These are phyloP conservation scores for Metschnikowia aberdeeniae DNA, from an alignment of 805 yeast genomes.

Conservation along the genomic window DNA sequence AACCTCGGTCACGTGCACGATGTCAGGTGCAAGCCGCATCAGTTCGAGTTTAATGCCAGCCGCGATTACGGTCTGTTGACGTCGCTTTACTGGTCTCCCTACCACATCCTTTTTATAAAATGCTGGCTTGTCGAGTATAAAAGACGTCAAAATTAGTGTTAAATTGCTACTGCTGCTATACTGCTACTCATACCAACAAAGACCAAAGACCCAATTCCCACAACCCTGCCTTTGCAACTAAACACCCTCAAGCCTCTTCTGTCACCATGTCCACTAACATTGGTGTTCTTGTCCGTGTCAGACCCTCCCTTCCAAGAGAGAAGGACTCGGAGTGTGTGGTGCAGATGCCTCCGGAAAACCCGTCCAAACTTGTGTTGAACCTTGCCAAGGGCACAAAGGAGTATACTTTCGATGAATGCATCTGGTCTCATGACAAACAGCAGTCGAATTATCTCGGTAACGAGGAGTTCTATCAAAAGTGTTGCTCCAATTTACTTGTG, in stretches of 20 bases:
- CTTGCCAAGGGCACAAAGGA: conserved; percentile 28
- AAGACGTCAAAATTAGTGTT: background rate
- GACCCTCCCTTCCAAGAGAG: conserved; percentile 42
- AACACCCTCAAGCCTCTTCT: too few species aligned
- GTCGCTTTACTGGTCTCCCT: background rate
- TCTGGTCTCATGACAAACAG: conserved; percentile 43
- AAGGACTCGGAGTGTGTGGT: conserved; percentile 22
- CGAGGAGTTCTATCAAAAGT: conserved; percentile 42
- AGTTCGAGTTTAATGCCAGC: background rate
- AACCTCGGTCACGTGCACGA: too few species aligned
- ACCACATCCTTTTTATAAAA: background rate
- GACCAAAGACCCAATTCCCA: too few species aligned
- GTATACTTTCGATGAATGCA: conserved; percentile 50
- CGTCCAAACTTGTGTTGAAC: conserved; percentile 16
- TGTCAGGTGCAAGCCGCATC: background rate
- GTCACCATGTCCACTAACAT: conserved; percentile 22
- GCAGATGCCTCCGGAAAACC: conserved; percentile 27
- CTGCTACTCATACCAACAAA: too few species aligned
- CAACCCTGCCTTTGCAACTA: too few species aligned
- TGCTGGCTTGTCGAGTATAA: background rate
- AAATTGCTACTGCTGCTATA: too few species aligned
- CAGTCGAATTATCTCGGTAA: conserved; percentile 45
- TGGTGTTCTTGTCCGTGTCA: conserved; percentile 49
- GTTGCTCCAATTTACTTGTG: conserved; percentile 57
- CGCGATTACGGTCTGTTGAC: background rate